These are phyloP conservation scores for Panaeolus cyanescens DNA, from an alignment of 768 basidiomycete genomes.

Conservation along the genomic window DNA sequence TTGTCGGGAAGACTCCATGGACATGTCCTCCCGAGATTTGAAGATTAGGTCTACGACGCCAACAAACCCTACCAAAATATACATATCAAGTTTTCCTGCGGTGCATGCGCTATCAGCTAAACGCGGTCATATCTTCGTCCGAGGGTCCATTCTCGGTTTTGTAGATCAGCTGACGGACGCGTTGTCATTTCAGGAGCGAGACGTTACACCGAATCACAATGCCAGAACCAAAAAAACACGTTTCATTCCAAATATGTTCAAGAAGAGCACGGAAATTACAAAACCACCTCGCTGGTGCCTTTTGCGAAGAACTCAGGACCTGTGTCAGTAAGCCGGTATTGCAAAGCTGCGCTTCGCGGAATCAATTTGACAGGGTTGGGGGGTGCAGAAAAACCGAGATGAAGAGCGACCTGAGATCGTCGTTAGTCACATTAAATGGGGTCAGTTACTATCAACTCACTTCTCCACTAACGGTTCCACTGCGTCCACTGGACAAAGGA, in stretches of 20 bases:
- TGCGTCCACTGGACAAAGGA: constrained; percentile 72
- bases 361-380: constrained; percentile 40
- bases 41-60: not conserved
- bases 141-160: too few relatives aligned
- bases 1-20: not conserved
- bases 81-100: not conserved
- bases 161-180: too few relatives aligned
- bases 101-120: too few relatives aligned
- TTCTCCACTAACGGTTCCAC: constrained; percentile 79
- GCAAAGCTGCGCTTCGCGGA: constrained; percentile 57
- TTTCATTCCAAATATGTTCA: not conserved
- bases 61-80: not conserved
- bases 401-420: constrained; percentile 59
- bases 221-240: not conserved
- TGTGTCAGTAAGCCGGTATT: constrained; percentile 71
- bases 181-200: too few relatives aligned
- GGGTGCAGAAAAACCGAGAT: constrained; percentile 48
- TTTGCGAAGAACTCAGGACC: constrained; percentile 71
- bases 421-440: not conserved
- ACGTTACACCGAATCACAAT: not conserved
- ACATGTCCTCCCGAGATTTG: not conserved
- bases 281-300: constrained; percentile 66
- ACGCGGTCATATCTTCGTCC: too few relatives aligned
- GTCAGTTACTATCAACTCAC: constrained; percentile 34
- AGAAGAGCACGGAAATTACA: constrained; percentile 38